Conservation (phyloP, 2,329 filamentous ascomycete species). For the Colletotrichum sojae region DNA sequence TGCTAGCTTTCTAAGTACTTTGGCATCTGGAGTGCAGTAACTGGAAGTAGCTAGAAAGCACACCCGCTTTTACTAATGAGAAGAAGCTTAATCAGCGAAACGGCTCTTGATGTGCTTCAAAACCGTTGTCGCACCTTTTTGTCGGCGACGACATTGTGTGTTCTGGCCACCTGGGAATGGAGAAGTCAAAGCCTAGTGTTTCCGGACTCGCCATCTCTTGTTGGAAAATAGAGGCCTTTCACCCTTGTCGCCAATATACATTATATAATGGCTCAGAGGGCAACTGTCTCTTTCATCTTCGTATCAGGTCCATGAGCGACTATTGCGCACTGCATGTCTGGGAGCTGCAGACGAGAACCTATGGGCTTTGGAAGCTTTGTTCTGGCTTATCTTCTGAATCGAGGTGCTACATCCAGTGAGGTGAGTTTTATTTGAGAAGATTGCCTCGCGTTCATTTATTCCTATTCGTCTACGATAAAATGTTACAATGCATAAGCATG, state of each 20-base stretch:
- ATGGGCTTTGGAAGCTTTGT: constrained; percentile 3
- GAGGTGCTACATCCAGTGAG: not conserved
- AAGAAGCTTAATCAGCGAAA: constrained; percentile 26
- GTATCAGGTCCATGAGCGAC: not conserved
- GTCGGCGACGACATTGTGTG: not conserved
- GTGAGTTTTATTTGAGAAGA: too few species aligned
- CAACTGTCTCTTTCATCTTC: not conserved
- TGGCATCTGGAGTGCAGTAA: not conserved
- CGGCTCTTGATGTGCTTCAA: not conserved
- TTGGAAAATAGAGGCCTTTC: not conserved
- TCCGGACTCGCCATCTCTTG: not conserved
- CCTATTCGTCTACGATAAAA: not conserved
- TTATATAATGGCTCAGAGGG: too few species aligned
- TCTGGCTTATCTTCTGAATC: not conserved
- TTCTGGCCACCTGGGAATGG: too few species aligned
- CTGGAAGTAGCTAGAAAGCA: constrained; percentile 7
- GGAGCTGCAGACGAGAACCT: constrained; percentile 12
- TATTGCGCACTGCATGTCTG: not conserved
- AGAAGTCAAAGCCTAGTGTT: not conserved
- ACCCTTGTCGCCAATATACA: not conserved
- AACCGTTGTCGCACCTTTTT: not conserved
- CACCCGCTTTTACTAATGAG: constrained; percentile 15
- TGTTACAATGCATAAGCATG: constrained; percentile 5
- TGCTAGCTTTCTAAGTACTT: too few species aligned
- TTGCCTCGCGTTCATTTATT: not conserved